Base-by-base conservation (phyloP, 208 protist species). In the Borovskyia barvae region DNA sequence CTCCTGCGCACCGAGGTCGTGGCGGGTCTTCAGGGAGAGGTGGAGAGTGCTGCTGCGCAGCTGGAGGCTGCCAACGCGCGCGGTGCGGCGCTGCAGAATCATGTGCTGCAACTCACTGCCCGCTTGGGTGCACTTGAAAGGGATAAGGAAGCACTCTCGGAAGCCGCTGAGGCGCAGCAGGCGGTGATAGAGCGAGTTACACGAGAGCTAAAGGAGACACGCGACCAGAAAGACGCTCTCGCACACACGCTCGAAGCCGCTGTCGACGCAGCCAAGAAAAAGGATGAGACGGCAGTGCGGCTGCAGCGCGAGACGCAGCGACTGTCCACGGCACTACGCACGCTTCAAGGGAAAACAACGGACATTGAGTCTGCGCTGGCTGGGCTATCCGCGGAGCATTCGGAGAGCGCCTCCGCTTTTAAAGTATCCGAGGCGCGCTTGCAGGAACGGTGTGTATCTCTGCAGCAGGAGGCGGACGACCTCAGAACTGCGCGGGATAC, bases 291-390 rank as follows among this genome's bases (percentile, higher is more conserved):
- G 6, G 47, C 65, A 14, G 66, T 43, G n/a, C 42, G 47, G 51
- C 59, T 67, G 11, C 66, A 67, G 51, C 42, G 51, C 15, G 66
- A 74, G 47, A 67, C 54, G 56, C 29, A 46, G 33, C 25, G 65
- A 30, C 61, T 75, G 15, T 9, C 48, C 7, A 32, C 29, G 22
- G 66, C 66, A 14, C 35, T 65, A 37, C 63, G 53, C 32, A 39
- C 45, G 1, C 12, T 69, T 32, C 63, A 69, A 19, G 45, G 37
- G 5, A 20, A 62, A 22, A 60, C 63, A 17, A 43, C 17, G 14
- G 53, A 45, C 40, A 61, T 66, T 29, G 51, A 73, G 46, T 36
- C 5, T 8, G 50, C 49, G 1, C 56, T 65, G 19, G 12, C 24
- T 4, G 42, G 52, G 8, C 47, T 70, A 20, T 33, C 36, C 22